Conservation (phyloP, 2,329 filamentous ascomycete genomes). For the Pleurostoma richardsiae region DNA sequence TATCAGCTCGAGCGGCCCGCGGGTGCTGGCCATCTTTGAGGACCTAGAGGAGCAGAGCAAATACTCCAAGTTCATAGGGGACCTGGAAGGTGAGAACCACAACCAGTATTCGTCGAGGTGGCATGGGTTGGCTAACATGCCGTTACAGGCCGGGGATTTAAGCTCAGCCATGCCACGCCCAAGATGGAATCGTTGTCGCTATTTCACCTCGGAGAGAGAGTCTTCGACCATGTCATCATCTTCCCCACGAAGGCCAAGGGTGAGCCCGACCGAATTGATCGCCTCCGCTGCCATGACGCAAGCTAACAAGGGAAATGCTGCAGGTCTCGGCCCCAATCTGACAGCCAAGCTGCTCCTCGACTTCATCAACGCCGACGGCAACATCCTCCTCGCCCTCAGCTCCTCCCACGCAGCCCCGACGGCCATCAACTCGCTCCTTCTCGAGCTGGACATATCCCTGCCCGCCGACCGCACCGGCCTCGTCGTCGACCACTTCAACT, state of each 20-base stretch:
- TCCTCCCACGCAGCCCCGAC: constrained; percentile 64
- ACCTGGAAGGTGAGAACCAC: constrained; percentile 57
- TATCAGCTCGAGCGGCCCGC: constrained; percentile 71
- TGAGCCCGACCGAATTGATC: constrained; percentile 26
- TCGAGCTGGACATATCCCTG: constrained; percentile 86
- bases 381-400: constrained; percentile 82
- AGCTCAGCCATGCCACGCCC: constrained; percentile 75
- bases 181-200: constrained; percentile 73
- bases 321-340: constrained; percentile 81
- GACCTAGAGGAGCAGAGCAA: constrained; percentile 72
- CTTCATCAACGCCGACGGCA: constrained; percentile 87
- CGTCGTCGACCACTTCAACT: constrained; percentile 94
- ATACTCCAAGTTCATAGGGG: constrained; percentile 77
- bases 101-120: background rate
- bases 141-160: constrained; percentile 74
- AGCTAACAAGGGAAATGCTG: background rate
- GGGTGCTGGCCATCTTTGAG: constrained; percentile 82
- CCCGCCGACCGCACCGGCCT: constrained; percentile 78
- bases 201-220: constrained; percentile 80
- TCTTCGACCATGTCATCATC: constrained; percentile 86
- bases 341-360: constrained; percentile 83
- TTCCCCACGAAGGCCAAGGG: constrained; percentile 89
- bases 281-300: background rate
- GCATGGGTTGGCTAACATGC: background rate
- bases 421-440: constrained; percentile 70